A percentile compares a stretch with the other conserved stretches of the same genome.
Evolutionary conservation across 345 rosid species (phyloP).

Genomic region (Euphorbia peplus): DNA sequence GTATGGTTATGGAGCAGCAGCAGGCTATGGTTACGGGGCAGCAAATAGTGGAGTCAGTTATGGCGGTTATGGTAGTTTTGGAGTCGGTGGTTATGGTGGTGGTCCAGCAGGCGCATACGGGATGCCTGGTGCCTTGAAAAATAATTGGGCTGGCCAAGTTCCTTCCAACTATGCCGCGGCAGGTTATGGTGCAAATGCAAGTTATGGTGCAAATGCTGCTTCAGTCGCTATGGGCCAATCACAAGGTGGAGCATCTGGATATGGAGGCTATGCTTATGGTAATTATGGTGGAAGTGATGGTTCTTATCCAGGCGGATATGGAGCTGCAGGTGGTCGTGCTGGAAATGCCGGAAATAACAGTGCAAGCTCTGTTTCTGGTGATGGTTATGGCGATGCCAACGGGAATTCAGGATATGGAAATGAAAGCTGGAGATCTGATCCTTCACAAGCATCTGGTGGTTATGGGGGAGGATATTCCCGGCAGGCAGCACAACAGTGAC

Average conservation of each 20-base stretch:
- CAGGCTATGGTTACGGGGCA: conserved; percentile 34
- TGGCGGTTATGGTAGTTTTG: conserved; percentile 34
- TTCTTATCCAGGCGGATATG: conserved; percentile 30
- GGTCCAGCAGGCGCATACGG: conserved; percentile 37
- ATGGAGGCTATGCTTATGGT: conserved; percentile 34
- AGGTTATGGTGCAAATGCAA: conserved; percentile 25
- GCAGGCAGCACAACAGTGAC: conserved; percentile 29
- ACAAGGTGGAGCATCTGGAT: conserved; percentile 25
- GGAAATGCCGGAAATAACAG: conserved; percentile 22
- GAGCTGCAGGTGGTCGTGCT: conserved; percentile 23
- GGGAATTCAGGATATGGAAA: conserved; percentile 30
- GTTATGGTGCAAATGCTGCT: conserved; percentile 22
- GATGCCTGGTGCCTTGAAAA: conserved; percentile 30
- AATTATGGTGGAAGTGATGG: conserved; percentile 34
- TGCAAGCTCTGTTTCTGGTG: conserved; percentile 14
- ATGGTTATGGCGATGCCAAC: conserved; percentile 29
- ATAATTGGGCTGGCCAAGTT: conserved; percentile 32
- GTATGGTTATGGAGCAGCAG: conserved; percentile 30
- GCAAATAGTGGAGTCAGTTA: conserved; percentile 29
- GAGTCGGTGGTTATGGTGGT: conserved; percentile 33
- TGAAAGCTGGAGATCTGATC: conserved; percentile 29
- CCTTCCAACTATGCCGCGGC: conserved; percentile 26
- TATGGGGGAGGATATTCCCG: conserved; percentile 30
- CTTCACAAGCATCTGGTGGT: conserved; percentile 27
- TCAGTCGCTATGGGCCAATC: conserved; percentile 24